phyloP scores from a whole-genome alignment of 2,329 filamentous ascomycete genomes.

The Clonostachys rhizophaga region DNA sequence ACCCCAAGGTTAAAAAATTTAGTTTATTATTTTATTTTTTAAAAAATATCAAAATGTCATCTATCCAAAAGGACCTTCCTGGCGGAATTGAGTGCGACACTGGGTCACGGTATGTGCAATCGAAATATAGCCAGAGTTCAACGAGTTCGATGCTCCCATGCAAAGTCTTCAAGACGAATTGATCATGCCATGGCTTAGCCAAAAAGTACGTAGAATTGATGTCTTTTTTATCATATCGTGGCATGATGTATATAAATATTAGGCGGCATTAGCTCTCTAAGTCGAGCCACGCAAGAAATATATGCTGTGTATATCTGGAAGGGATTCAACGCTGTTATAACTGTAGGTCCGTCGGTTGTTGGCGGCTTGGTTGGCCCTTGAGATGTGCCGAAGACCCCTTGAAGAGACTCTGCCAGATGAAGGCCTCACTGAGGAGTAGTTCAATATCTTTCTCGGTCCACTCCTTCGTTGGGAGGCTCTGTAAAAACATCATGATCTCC shows the following conservation, averaged over 20 bases:
- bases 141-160: no score
- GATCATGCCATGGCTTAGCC: no score
- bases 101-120: no score
- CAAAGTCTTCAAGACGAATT: no score
- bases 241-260: not conserved
- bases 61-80: no score
- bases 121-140: no score
- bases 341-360: conserved; percentile 27
- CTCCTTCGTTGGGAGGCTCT: conserved; percentile 83
- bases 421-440: conserved; percentile 89
- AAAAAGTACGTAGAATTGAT: no score
- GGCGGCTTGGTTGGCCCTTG: conserved; percentile 40
- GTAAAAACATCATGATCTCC: conserved; percentile 99
- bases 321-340: conserved; percentile 13
- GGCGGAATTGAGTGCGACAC: no score
- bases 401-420: conserved; percentile 98
- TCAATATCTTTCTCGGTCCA: conserved; percentile 99
- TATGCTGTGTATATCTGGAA: no score
- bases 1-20: no score
- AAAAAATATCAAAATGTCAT: no score
- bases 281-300: not conserved
- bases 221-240: not conserved
- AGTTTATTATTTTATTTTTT: no score
- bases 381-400: conserved; percentile 91
- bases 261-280: not conserved